phyloP scores from a whole-genome alignment of 2,329 filamentous ascomycete species.

The Verticillium albo-atrum region DNA sequence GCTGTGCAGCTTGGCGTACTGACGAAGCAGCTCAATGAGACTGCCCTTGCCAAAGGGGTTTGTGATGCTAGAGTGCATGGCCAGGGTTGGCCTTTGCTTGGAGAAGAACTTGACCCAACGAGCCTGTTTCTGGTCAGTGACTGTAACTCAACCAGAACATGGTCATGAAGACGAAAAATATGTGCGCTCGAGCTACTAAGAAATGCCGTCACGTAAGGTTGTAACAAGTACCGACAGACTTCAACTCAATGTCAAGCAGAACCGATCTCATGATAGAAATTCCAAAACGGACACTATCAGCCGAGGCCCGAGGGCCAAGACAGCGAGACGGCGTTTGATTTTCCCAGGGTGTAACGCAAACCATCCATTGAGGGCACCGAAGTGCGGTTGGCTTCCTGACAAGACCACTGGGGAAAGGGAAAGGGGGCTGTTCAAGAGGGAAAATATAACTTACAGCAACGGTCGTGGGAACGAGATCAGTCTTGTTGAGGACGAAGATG shows the following conservation, averaged over 20 bases:
- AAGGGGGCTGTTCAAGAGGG: constrained; percentile 13
- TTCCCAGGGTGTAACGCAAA: constrained; percentile 99
- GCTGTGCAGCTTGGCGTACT: constrained; percentile 86
- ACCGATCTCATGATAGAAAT: constrained; percentile 66
- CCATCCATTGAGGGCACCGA: constrained; percentile 63
- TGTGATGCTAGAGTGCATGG: constrained; percentile 90
- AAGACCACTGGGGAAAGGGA: constrained; percentile 57
- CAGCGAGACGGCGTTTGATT: constrained; percentile 71
- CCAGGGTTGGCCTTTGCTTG: constrained; percentile 88
- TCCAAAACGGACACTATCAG: constrained; percentile 88
- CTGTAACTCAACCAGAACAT: constrained; percentile 5
- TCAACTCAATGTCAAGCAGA: constrained; percentile 98
- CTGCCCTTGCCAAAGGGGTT: constrained; percentile 97
- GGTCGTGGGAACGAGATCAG: constrained; percentile 85
- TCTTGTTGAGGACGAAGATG: constrained; percentile 85
- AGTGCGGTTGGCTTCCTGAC: constrained; percentile 81
- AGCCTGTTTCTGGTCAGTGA: constrained; percentile 55
- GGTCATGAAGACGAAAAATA: constrained; percentile 18
- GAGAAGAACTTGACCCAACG: constrained; percentile 87
- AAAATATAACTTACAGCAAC: constrained; percentile 76
- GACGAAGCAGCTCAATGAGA: constrained; percentile 83
- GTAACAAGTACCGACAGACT: constrained; percentile 60
- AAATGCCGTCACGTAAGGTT: constrained; percentile 63
- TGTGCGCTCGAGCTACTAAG: constrained; percentile 98
- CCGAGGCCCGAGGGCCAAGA: constrained; percentile 60